These are phyloP conservation scores for Croton laevigatus DNA, from an alignment of 441 rosid species.

Conservation along the genomic window DNA sequence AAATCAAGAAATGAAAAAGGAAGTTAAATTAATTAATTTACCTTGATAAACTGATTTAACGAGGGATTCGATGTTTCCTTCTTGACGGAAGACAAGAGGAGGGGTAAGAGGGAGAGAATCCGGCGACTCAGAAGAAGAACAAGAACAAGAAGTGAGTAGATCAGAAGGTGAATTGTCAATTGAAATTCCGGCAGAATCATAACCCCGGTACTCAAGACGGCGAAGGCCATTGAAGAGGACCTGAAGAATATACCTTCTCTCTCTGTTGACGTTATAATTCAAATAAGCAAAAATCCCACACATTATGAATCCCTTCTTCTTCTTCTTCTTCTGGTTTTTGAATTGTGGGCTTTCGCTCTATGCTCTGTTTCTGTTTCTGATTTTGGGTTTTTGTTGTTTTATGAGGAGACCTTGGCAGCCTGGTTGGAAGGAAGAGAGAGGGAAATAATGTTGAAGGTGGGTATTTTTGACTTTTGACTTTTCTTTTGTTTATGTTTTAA, in stretches of 20 bases:
- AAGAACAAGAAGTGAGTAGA: constrained; percentile 6
- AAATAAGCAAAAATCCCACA: constrained; percentile 94
- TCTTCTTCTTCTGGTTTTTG: background rate
- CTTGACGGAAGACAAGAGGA: constrained; percentile 83
- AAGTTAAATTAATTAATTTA: constrained; percentile 1
- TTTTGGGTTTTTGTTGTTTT: background rate
- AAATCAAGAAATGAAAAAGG: background rate
- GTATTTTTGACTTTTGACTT: constrained; percentile 29
- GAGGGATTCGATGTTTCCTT: constrained; percentile 93
- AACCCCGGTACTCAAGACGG: constrained; percentile 95
- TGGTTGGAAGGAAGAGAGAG: background rate
- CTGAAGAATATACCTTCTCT: constrained; percentile 75
- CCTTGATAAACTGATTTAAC: constrained; percentile 90
- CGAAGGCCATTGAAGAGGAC: constrained; percentile 90
- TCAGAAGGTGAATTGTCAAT: constrained; percentile 46
- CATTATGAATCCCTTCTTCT: constrained; percentile 32
- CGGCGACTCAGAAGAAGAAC: background rate
- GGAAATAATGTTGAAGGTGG: constrained; percentile 7
- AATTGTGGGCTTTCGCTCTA: no score
- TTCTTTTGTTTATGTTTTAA: background rate
- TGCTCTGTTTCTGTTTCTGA: no score
- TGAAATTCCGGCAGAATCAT: constrained; percentile 90
- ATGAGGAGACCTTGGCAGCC: no score
- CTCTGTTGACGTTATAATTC: constrained; percentile 67
- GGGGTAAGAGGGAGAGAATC: constrained; percentile 19